Conservation (phyloP, 306 rosid species). For the Cucurbita argyrosperma region DNA sequence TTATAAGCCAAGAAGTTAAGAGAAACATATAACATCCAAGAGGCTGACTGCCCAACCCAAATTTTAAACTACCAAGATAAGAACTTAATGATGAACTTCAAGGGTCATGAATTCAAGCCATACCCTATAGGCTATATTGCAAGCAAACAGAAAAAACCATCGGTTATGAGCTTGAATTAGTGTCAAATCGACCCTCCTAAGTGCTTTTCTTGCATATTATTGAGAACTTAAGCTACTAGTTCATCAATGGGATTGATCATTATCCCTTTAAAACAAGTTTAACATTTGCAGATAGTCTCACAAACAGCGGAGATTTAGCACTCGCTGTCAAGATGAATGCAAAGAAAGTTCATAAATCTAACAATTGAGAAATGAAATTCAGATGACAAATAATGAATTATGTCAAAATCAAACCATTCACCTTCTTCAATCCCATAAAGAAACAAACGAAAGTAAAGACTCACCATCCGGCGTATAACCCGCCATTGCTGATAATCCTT, state of each 20-base stretch:
- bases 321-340: not conserved
- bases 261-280: not conserved
- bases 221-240: not conserved
- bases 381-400: not conserved
- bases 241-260: not conserved
- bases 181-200: not conserved
- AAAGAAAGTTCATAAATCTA: not conserved
- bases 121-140: not conserved
- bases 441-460: not conserved
- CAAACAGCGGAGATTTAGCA: not conserved
- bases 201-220: not conserved
- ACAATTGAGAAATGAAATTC: not conserved
- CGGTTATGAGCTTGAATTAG: not conserved
- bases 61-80: not conserved
- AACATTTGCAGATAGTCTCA: not conserved
- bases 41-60: not conserved
- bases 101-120: not conserved
- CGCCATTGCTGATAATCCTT: constrained; percentile 92
- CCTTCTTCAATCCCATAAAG: not conserved
- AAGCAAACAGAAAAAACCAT: not conserved
- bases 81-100: not conserved
- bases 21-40: not conserved
- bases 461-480: constrained; percentile 59
- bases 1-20: not conserved
- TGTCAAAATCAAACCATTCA: not conserved